These are phyloP conservation scores for Phytophthora macrochlamydospora DNA, from an alignment of 352 stramenopile species.

Conservation along the genomic window DNA sequence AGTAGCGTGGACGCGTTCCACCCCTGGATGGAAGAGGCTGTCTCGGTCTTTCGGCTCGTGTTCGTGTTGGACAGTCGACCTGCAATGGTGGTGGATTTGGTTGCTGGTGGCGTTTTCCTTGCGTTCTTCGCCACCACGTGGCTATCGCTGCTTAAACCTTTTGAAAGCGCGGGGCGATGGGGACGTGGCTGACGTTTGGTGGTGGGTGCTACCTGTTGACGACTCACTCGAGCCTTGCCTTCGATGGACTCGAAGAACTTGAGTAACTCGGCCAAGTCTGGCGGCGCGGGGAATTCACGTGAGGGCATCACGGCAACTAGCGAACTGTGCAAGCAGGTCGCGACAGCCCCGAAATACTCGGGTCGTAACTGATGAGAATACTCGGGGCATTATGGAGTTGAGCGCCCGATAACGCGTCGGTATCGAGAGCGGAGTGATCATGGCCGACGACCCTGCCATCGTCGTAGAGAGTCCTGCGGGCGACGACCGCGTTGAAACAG, in stretches of 20 bases:
- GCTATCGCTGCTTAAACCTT: not conserved
- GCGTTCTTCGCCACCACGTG: not conserved
- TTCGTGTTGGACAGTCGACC: slow-evolving; percentile 3
- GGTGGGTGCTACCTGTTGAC: slow-evolving; percentile 5
- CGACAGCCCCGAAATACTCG: slow-evolving; percentile 18
- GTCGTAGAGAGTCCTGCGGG: slow-evolving; percentile 6
- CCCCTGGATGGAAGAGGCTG: slow-evolving; percentile 7
- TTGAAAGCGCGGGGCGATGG: slow-evolving; percentile 10
- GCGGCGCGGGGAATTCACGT: slow-evolving; percentile 40
- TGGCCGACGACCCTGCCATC: slow-evolving; percentile 7
- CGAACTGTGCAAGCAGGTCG: not conserved
- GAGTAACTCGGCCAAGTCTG: slow-evolving; percentile 53
- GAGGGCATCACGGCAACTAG: slow-evolving; percentile 19
- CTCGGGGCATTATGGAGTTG: slow-evolving; percentile 10
- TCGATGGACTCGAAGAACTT: slow-evolving; percentile 46
- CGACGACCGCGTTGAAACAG: slow-evolving; percentile 32
- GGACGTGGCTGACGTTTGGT: slow-evolving; percentile 1
- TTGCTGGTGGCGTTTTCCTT: not conserved
- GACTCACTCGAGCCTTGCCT: slow-evolving; percentile 25
- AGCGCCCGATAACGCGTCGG: not conserved
- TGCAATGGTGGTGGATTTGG: slow-evolving; percentile 2
- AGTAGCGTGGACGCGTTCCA: slow-evolving; percentile 72
- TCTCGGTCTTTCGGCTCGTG: slow-evolving; percentile 6
- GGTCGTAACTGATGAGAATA: slow-evolving; percentile 32
- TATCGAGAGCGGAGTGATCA: not conserved